Conservation (phyloP, 768 basidiomycete genomes). For the Leucocoprinus leucothites region DNA sequence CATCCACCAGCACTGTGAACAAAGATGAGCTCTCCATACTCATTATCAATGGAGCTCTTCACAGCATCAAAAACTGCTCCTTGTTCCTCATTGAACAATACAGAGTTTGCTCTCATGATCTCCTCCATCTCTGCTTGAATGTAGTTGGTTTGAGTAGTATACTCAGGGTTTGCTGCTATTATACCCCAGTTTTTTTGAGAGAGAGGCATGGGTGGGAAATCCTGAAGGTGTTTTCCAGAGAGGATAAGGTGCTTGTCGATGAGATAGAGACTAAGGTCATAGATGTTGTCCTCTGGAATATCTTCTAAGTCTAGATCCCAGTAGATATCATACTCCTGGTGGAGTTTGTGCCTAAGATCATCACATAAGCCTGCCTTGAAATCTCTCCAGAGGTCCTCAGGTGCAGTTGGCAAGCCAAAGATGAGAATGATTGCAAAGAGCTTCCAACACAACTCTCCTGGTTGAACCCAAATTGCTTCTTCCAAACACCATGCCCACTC, state of each 20-base stretch:
- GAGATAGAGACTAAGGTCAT: constrained; percentile 38
- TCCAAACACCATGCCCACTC: constrained; percentile 40
- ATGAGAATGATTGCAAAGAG: constrained; percentile 39
- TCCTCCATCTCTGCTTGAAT: constrained; percentile 1
- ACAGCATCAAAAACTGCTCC: constrained; percentile 28
- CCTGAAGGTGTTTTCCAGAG: constrained; percentile 17
- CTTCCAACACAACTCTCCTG: constrained; percentile 28
- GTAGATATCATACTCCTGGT: constrained; percentile 6
- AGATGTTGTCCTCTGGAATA: constrained; percentile 24
- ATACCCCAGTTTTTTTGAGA: constrained; percentile 23
- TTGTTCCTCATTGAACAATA: constrained; percentile 25
- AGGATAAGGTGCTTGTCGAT: constrained; percentile 24
- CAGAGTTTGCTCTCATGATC: not conserved
- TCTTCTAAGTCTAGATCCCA: not conserved
- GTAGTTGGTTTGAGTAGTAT: constrained; percentile 28
- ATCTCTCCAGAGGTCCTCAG: constrained; percentile 33
- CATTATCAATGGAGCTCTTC: not conserved
- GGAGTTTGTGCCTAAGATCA: constrained; percentile 29
- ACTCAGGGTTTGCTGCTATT: constrained; percentile 20
- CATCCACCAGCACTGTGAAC: not conserved
- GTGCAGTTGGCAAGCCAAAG: constrained; percentile 23
- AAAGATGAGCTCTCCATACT: not conserved
- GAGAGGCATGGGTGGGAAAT: constrained; percentile 31
- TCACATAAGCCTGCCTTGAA: constrained; percentile 36
- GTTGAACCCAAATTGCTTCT: constrained; percentile 37